phyloP scores from a whole-genome alignment of 306 rosid genomes.

The Senna siamea region DNA sequence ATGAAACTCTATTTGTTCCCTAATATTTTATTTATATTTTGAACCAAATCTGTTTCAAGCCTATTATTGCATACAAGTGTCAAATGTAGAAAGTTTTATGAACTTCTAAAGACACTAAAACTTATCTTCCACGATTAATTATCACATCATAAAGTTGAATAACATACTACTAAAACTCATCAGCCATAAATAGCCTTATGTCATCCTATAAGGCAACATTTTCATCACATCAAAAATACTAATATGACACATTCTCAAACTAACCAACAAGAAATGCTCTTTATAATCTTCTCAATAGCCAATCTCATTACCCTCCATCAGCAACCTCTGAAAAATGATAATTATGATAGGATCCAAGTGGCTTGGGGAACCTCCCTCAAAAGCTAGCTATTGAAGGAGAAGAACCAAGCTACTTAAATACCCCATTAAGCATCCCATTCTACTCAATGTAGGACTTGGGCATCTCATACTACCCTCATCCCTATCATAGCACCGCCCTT shows the following conservation, averaged over 20 bases:
- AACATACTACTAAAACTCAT: background rate
- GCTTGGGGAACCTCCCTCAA: too few species aligned
- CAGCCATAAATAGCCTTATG: background rate
- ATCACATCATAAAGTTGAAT: background rate
- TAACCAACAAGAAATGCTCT: slow-evolving; percentile 14
- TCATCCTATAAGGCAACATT: slow-evolving; percentile 3
- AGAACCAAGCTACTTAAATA: too few species aligned
- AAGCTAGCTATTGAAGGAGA: too few species aligned
- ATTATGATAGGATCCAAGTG: too few species aligned
- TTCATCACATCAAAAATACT: slow-evolving; percentile 6
- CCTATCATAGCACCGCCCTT: too few species aligned
- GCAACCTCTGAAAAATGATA: slow-evolving; percentile 3
- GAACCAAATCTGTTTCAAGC: slow-evolving; percentile 25
- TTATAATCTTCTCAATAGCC: background rate
- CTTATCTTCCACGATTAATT: background rate
- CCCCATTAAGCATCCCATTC: too few species aligned
- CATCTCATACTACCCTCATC: too few species aligned
- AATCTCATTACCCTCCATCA: slow-evolving; percentile 6
- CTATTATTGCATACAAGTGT: slow-evolving; percentile 8
- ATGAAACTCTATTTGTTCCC: background rate
- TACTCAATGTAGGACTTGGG: too few species aligned
- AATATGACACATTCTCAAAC: background rate
- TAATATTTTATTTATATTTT: background rate
- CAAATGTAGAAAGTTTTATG: slow-evolving; percentile 14
- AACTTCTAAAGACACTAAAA: background rate